These are phyloP conservation scores for Aureobasidium sp. DNA, from an alignment of 2,329 filamentous ascomycete species.

Conservation along the genomic window DNA sequence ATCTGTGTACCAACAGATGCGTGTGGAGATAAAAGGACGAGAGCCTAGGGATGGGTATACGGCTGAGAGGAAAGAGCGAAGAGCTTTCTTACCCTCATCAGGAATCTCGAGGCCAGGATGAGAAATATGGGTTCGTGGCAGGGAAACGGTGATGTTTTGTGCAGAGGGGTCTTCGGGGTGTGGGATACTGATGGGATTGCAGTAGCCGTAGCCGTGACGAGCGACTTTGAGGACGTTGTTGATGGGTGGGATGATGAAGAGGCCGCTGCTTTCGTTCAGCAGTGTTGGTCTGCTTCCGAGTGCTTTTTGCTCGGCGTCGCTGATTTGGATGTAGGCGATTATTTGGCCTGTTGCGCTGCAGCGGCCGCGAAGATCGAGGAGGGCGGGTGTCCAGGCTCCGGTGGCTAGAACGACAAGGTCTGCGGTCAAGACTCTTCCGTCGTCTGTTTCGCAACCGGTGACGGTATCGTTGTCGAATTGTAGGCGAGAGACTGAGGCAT, in stretches of 20 bases:
- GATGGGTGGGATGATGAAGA: slow-evolving; percentile 66
- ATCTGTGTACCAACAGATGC: slow-evolving; percentile 51
- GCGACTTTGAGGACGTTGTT: slow-evolving; percentile 38
- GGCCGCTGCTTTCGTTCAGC: slow-evolving; percentile 60
- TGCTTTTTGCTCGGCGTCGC: slow-evolving; percentile 57
- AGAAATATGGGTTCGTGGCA: slow-evolving; percentile 41
- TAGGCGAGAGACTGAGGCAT: slow-evolving; percentile 39
- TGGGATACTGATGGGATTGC: slow-evolving; percentile 37
- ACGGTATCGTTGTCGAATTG: slow-evolving; percentile 31
- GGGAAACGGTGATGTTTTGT: slow-evolving; percentile 35
- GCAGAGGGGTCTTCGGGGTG: slow-evolving; percentile 31
- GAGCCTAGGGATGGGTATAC: slow-evolving; percentile 36
- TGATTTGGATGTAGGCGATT: slow-evolving; percentile 69
- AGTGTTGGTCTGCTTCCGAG: slow-evolving; percentile 62
- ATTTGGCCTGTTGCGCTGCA: slow-evolving; percentile 75
- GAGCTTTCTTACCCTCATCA: slow-evolving; percentile 51
- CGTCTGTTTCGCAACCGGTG: slow-evolving; percentile 51
- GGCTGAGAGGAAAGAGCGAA: slow-evolving; percentile 52
- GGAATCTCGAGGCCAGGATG: slow-evolving; percentile 44
- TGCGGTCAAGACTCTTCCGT: slow-evolving; percentile 45
- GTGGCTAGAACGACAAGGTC: slow-evolving; percentile 73
- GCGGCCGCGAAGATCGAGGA: slow-evolving; percentile 70
- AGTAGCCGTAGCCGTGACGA: slow-evolving; percentile 42
- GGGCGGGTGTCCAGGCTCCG: slow-evolving; percentile 74
- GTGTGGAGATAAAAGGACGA: slow-evolving; percentile 38